These are phyloP conservation scores for Plenodomus lindquistii DNA, from an alignment of 2,329 filamentous ascomycete species.

Conservation along the genomic window DNA sequence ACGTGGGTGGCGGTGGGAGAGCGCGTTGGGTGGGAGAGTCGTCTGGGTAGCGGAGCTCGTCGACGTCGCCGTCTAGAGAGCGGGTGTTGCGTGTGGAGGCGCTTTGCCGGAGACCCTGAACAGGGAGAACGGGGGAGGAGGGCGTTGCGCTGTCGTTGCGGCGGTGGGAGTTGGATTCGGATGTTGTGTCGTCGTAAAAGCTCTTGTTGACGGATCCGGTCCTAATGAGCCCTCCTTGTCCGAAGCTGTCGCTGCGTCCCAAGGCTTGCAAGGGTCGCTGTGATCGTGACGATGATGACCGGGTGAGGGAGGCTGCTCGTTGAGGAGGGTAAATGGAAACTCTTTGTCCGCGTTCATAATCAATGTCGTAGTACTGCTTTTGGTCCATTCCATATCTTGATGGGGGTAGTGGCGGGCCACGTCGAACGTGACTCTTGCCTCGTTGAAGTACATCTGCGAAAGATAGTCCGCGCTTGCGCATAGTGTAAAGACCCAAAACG, in stretches of 20 bases:
- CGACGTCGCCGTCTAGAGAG: constrained; percentile 27
- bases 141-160: constrained; percentile 37
- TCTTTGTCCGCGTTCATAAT: constrained; percentile 29
- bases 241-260: constrained; percentile 37
- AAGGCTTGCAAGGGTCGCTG: constrained; percentile 34
- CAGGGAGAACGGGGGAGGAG: constrained; percentile 37
- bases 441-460: constrained; percentile 32
- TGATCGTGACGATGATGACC: constrained; percentile 34
- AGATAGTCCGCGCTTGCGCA: constrained; percentile 45
- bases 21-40: constrained; percentile 13
- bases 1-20: constrained; percentile 40
- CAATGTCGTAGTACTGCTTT: constrained; percentile 26
- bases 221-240: constrained; percentile 12
- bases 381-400: constrained; percentile 30
- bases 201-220: constrained; percentile 16
- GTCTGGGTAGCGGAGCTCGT: constrained; percentile 28
- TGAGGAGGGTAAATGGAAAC: constrained; percentile 31
- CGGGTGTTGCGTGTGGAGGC: constrained; percentile 39
- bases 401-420: constrained; percentile 25
- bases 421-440: constrained; percentile 26
- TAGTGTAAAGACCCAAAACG: constrained; percentile 40
- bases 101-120: constrained; percentile 30
- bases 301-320: constrained; percentile 21
- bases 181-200: constrained; percentile 33
- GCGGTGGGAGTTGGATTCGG: constrained; percentile 31